Evolutionary conservation across 805 yeast species (phyloP), one percentile per base, ranked within the genome.

Genomic region (Schizosaccharomyces octosporus): DNA sequence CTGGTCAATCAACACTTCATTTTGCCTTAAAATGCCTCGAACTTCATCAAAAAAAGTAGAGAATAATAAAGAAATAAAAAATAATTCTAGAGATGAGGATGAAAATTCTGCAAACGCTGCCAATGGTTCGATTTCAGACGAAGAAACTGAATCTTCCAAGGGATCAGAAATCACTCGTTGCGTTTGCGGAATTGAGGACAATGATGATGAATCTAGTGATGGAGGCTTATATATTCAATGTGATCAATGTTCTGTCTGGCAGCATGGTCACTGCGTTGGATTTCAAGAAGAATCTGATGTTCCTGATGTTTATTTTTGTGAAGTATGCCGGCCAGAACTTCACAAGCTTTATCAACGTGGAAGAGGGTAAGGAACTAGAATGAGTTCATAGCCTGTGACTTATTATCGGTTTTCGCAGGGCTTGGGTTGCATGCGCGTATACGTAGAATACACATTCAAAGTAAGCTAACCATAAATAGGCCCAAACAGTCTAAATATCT

Each of bases 231-330:
- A 95, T 29, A 85, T 93, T 64, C 97, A 93, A 72, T 93, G 98
- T 76, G 98, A 93, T 68, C 78, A 79, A 64, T 90, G 98, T 73
- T 81, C 86, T 21, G 95, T 84, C 6, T 90, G 98, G 98, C 98
- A 90, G 71, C 98, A 90, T 70, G 97, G 97, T 1, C 87, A 77
- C 72, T 90, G 98, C 74, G 96, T 90, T 45, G 95, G 96, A 0
- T 81, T 90, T 63, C 76, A 76, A 62, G 81, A 80, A 60, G 87
- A 82, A 64, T 81, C 79, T 15, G 83, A 80, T 60, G 86, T 87
- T 1, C 96, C 97, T 3, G 97, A 90, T 62, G 86, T 86, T 71
- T 90, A 93, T 72, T 87, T 89, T 86, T 90, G 98, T 75, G 98
- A 90, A 70, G 72, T 73, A 65, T 90, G 98, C 73, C 80, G 82